Percentiles rank a stretch among this genome's conserved stretches.
These are phyloP conservation scores for Mucor irregularis DNA, from an alignment of 371 early-diverging fungal species.

Conservation along the genomic window DNA sequence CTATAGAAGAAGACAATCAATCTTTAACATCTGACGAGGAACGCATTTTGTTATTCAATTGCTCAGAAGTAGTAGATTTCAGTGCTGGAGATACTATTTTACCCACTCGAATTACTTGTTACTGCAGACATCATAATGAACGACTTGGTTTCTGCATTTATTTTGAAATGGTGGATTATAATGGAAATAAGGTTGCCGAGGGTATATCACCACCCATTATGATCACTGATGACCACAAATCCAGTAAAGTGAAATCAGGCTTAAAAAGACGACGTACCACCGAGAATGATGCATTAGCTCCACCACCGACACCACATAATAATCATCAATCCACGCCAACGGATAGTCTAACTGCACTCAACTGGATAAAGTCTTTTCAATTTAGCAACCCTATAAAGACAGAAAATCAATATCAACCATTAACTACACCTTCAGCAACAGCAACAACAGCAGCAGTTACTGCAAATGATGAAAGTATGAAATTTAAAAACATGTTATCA, in stretches of 20 bases:
- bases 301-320: background rate
- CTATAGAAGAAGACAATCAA: constrained; percentile 44
- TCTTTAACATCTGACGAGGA: constrained; percentile 63
- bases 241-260: constrained; percentile 65
- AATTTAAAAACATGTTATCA: constrained; percentile 5
- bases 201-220: constrained; percentile 90
- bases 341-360: constrained; percentile 2
- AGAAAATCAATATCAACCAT: background rate
- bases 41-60: constrained; percentile 82
- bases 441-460: background rate
- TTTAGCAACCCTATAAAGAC: constrained; percentile 3
- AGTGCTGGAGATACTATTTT: constrained; percentile 85
- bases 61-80: constrained; percentile 83
- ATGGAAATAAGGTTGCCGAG: constrained; percentile 70
- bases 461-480: constrained; percentile 2
- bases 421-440: background rate
- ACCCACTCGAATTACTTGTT: constrained; percentile 93
- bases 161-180: constrained; percentile 73
- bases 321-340: constrained; percentile 1
- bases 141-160: constrained; percentile 85
- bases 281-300: constrained; percentile 30
- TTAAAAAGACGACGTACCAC: constrained; percentile 41
- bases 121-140: constrained; percentile 92
- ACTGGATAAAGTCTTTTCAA: constrained; percentile 17
- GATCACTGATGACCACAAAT: constrained; percentile 96